Percentiles rank a stretch among this genome's conserved stretches.
Evolutionary conservation across 495 filamentous ascomycete species (phyloP).

Genomic region (Aspergillus nidulans): DNA sequence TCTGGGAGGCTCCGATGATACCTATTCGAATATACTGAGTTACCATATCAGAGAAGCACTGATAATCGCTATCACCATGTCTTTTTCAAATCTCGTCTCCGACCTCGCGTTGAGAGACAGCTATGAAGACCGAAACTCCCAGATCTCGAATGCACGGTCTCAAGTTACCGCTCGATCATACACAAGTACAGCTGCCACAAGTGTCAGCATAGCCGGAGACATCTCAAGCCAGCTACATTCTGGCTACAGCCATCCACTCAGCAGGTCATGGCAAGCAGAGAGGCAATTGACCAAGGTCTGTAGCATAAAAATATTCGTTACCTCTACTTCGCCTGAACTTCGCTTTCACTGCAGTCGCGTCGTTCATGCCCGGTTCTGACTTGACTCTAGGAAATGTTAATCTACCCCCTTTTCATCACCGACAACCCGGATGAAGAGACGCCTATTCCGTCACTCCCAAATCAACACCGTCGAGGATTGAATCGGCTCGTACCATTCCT

Average conservation of each 20-base stretch:
- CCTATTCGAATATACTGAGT: no score
- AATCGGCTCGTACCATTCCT: constrained; percentile 84
- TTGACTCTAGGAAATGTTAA: constrained; percentile 78
- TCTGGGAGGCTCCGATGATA: no score
- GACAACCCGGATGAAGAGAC: constrained; percentile 90
- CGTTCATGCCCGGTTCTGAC: not conserved
- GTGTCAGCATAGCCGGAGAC: constrained; percentile 86
- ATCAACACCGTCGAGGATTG: constrained; percentile 80
- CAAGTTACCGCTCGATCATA: constrained; percentile 67
- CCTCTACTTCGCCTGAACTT: not conserved
- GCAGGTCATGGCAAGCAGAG: constrained; percentile 92
- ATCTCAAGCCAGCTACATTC: constrained; percentile 94
- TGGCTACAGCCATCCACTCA: constrained; percentile 89
- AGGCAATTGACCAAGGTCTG: constrained; percentile 91
- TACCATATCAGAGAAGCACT: not conserved
- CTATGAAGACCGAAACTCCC: constrained; percentile 57
- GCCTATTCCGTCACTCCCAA: constrained; percentile 82
- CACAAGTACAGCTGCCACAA: constrained; percentile 85
- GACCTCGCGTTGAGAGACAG: constrained; percentile 71
- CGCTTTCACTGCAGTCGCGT: not conserved
- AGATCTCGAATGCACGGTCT: constrained; percentile 69
- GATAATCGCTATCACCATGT: constrained; percentile 52
- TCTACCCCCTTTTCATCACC: constrained; percentile 94
- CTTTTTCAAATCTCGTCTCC: constrained; percentile 85
- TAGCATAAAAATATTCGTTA: not conserved